phyloP scores from a whole-genome alignment of 2,329 filamentous ascomycete species.

The Verticillium nonalfalfae region DNA sequence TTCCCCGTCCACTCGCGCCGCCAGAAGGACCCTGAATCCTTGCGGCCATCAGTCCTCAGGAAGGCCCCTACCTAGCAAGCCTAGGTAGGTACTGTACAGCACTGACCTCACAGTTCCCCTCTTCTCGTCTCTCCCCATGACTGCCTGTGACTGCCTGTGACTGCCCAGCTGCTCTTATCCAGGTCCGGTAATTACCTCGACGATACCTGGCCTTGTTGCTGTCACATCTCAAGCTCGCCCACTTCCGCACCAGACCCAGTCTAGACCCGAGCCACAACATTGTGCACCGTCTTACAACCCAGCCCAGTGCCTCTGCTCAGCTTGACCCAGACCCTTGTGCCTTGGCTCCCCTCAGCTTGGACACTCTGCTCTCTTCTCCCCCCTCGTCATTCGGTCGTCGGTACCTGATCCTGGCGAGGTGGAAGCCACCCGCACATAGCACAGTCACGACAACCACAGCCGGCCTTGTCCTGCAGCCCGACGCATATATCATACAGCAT shows the following conservation, averaged over 20 bases:
- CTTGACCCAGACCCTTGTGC: background rate
- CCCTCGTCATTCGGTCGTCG: background rate
- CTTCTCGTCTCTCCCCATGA: no score
- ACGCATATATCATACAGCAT: background rate
- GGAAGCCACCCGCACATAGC: background rate
- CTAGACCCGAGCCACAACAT: background rate
- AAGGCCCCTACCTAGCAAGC: background rate
- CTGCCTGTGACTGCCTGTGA: no score
- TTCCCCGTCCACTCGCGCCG: background rate
- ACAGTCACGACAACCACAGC: background rate
- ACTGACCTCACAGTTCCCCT: no score
- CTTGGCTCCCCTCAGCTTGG: background rate
- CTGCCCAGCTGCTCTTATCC: no score
- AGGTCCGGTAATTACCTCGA: no score
- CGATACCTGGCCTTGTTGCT: background rate
- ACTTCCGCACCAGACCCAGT: background rate
- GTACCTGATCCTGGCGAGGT: background rate
- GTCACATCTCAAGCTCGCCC: background rate
- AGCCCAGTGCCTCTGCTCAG: background rate
- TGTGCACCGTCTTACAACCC: no score
- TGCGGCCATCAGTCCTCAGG: background rate
- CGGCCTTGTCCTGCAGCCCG: background rate
- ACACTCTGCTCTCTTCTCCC: background rate
- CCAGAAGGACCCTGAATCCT: background rate
- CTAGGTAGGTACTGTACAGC: no score